A percentile compares a stretch with the other conserved stretches of the same genome.
Conservation (phyloP, 2,329 filamentous ascomycete genomes). For the Chaetoscypha palmicola region DNA sequence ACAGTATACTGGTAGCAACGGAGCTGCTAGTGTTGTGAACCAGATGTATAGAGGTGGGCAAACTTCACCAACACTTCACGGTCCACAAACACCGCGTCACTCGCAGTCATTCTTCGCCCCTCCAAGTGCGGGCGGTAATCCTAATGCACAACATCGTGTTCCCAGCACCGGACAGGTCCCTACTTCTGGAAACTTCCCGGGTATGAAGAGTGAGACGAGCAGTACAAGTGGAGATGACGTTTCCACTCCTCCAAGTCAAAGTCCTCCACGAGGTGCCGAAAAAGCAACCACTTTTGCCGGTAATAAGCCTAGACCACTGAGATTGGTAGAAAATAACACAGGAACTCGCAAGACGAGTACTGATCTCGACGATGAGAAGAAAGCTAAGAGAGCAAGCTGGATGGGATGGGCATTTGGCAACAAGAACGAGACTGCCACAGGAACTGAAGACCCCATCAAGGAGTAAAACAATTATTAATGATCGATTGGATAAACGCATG, state of each 20-base stretch:
- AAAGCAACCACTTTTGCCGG: slow-evolving; percentile 54
- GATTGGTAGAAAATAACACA: slow-evolving; percentile 75
- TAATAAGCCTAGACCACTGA: slow-evolving; percentile 75
- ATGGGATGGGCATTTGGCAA: slow-evolving; percentile 48
- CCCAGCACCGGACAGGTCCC: slow-evolving; percentile 42
- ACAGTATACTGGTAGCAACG: slow-evolving; percentile 44
- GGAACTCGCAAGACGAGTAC: slow-evolving; percentile 34
- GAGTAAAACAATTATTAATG: slow-evolving; percentile 11
- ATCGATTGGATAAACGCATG: not conserved
- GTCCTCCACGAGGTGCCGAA: slow-evolving; percentile 40
- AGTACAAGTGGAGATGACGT: slow-evolving; percentile 54
- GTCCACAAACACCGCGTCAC: slow-evolving; percentile 47
- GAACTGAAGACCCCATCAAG: slow-evolving; percentile 18
- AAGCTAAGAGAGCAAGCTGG: slow-evolving; percentile 58
- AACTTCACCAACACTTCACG: slow-evolving; percentile 48
- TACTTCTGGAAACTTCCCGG: slow-evolving; percentile 60
- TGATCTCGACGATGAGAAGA: slow-evolving; percentile 36
- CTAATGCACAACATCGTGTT: slow-evolving; percentile 45
- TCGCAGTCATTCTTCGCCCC: slow-evolving; percentile 58
- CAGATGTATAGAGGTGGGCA: slow-evolving; percentile 80
- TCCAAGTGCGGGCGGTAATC: slow-evolving; percentile 43
- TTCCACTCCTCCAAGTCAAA: slow-evolving; percentile 44
- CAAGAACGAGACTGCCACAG: slow-evolving; percentile 22
- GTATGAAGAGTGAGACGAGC: slow-evolving; percentile 45
- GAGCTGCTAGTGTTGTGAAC: slow-evolving; percentile 67